Evolutionary conservation across 805 yeast genomes (phyloP), one percentile per base, ranked within the genome.

Genomic region (Candida anglica): DNA sequence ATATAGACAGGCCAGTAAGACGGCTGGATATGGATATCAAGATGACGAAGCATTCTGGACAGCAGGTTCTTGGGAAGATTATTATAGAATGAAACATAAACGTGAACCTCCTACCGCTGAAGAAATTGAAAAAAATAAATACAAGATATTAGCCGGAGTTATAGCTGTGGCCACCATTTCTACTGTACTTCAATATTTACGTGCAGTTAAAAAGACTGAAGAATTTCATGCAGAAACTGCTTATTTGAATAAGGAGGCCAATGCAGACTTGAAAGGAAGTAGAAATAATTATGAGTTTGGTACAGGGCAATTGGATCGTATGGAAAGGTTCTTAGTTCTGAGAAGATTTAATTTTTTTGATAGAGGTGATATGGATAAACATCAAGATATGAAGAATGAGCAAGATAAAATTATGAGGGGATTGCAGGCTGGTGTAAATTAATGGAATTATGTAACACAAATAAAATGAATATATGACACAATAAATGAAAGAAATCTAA

Each of bases 31-130:
- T 22, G 16, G 16, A 8, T 17, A 27, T 40, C 38, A 54, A 3
- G 47, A 52, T 22, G 58, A 63, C 42, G 71, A 69, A 35, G 58
- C 60, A 22, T 78, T 78, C 51, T 75, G 81, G 77, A 71, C 62
- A 31, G 81, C 84, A 0, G 79, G 79, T 1, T 73, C 73, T 0
- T 77, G 84, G 84, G 82, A 77, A 41, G 85, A 78, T 37, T 71
- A 69, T 48, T 71, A 76, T 63, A 49, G 56, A 26, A 61, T 68
- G 63, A 54, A 53, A 46, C 56, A 61, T 36, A 48, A 60, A 20
- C 43, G 66, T 17, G 34, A 39, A 14, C 68, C 69, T 4, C 73
- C 67, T 15, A 60, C 75, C 35, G 51, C 53, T 45, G 63, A 61
- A 41, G 63, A 64, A 45, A 40, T 60, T 43, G 61, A 60, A 53